Conservation (phyloP, 495 filamentous ascomycete genomes). For the Tetracladium setigerum region DNA sequence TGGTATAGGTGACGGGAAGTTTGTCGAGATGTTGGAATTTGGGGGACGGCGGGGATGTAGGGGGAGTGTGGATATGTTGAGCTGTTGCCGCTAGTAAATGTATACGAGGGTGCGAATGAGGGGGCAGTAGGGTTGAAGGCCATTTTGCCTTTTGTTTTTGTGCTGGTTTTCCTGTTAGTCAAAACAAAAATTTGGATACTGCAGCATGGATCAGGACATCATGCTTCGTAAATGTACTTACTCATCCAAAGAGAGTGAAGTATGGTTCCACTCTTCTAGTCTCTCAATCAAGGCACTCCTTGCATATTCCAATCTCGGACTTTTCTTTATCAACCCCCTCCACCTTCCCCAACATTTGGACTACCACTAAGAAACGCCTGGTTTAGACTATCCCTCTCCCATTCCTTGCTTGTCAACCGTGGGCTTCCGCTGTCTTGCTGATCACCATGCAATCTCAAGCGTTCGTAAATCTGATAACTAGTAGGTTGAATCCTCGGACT, state of each 20-base stretch:
- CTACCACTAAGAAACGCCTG: background rate
- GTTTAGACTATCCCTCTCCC: background rate
- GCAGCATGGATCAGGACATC: background rate
- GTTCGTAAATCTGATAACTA: conserved; percentile 17
- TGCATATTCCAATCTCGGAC: conserved; percentile 12
- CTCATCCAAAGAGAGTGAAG: conserved; percentile 1
- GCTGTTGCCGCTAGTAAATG: background rate
- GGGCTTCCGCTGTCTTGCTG: background rate
- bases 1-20: background rate
- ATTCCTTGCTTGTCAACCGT: background rate
- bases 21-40: conserved; percentile 5
- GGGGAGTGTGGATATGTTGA: conserved; percentile 1
- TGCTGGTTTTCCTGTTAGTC: background rate
- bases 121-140: conserved; percentile 15
- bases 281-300: conserved; percentile 7
- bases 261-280: conserved; percentile 13
- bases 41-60: conserved; percentile 5
- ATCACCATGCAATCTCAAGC: conserved; percentile 4
- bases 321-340: background rate
- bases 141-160: background rate
- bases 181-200: background rate
- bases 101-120: conserved; percentile 9
- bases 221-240: background rate
- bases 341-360: background rate
- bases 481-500: conserved; percentile 17